These are phyloP conservation scores for Ettlia oleoabundans DNA, from an alignment of 139 green algal species.

Conservation along the genomic window DNA sequence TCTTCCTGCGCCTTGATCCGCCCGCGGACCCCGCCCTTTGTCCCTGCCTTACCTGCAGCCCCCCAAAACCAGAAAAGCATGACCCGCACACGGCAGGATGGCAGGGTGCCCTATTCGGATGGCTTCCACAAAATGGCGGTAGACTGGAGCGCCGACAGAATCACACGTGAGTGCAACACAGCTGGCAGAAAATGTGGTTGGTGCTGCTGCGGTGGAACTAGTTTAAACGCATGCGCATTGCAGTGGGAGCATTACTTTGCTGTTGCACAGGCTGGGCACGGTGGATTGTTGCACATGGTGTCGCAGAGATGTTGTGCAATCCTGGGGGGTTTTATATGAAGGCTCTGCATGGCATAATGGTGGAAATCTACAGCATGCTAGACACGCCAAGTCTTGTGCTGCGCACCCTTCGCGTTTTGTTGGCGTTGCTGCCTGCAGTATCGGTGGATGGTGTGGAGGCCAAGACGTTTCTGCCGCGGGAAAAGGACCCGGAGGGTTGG, in stretches of 20 bases:
- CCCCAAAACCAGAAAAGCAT: slow-evolving; percentile 3
- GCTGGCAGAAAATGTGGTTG: too few relatives aligned
- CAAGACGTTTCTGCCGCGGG: neutral
- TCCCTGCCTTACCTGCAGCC: neutral
- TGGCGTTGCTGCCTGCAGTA: neutral
- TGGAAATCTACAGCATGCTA: neutral
- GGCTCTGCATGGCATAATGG: too few relatives aligned
- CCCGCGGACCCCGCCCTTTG: too few relatives aligned
- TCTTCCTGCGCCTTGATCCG: too few relatives aligned
- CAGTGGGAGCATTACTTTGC: too few relatives aligned
- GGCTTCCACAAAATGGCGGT: slow-evolving; percentile 32
- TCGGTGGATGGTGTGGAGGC: neutral
- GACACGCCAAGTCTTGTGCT: too few relatives aligned
- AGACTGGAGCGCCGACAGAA: slow-evolving; percentile 22
- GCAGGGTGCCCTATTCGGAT: slow-evolving; percentile 9
- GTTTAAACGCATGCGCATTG: too few relatives aligned
- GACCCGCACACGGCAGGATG: neutral
- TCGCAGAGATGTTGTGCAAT: too few relatives aligned
- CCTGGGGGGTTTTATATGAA: too few relatives aligned
- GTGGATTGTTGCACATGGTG: too few relatives aligned
- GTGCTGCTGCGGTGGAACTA: too few relatives aligned
- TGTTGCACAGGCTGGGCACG: too few relatives aligned
- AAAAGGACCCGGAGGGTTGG: neutral
- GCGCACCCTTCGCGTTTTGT: neutral
- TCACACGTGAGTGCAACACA: slow-evolving; percentile 28